Base-by-base conservation (phyloP, 345 rosid species). In the Citrus maxima region DNA sequence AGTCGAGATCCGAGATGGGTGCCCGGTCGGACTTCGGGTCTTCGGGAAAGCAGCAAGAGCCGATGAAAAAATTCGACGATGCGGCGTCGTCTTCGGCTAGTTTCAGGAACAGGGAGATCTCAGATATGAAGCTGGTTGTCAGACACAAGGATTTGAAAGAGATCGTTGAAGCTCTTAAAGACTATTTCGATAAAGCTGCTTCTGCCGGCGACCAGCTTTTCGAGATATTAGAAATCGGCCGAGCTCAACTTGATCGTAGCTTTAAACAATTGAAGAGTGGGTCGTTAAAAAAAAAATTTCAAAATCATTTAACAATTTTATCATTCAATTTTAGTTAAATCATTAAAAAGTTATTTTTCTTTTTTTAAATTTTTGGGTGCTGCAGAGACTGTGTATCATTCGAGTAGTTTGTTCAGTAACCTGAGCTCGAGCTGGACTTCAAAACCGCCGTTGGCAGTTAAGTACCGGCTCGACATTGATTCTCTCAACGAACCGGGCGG, bases 371-470 rank as follows among this genome's bases (percentile, higher is more conserved):
- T 10, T 46, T 46, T 46, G 51, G 51, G 13, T 46, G 51, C 51
- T 46, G 51, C 91, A 96, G 98, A 88, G 82, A 96, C 99, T 3
- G 98, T 96, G 77, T 94, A 94, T 86, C 99, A 96, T 85, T 96
- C 99, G 24, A 93, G 88, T 68, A 92, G 98, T 75, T 82, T 96
- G 78, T 84, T 96, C 74, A 96, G 98, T 83, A 93, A 70, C 82
- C 72, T 96, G 88, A 94, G 98, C 91, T 93, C 99, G 14, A 94
- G 88, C 75, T 96, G 99, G 98, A 92, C 97, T 8, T 93, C 95
- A 10, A 96, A 94, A 78, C 99, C 98, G 24, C 98, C 99, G 1
- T 83, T 96, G 86, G 97, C 92, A 28, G 98, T 96, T 27, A 96
- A 93, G 76, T 96, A 96, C 83, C 84, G 87, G 82, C 86, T 96